Evolutionary conservation across 2,329 filamentous ascomycete genomes (phyloP), one percentile per base, ranked within the genome.

Genomic region (Berkeleyomyces basicola): DNA sequence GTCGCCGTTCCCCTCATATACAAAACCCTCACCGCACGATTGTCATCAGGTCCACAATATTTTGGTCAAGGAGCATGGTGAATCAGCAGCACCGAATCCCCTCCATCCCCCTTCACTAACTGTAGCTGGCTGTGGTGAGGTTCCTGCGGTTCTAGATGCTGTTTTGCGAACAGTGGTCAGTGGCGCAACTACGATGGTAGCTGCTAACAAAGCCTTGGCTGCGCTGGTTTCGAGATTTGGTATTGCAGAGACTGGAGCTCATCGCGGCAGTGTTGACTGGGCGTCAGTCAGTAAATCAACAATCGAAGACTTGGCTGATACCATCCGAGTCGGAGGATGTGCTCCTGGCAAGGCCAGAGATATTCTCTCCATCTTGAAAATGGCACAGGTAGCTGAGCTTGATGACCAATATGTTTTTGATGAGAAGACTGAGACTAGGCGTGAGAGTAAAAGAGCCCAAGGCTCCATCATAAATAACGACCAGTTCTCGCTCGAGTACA

Each of bases 261-360:
- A 85, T 4, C 83, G 85, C 67, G 85, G 85, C 2, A 88, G 85
- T 62, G 84, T 90, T 6, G 77, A 90, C 69, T 92, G 87, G 86
- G 82, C 89, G 67, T 82, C 81, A 7, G 84, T 91, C 1, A 80
- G 83, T 31, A 71, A 74, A 36, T 81, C 84, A 1, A 71, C 81
- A 0, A 70, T 81, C 3, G 75, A 79, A 46, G 81, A 86, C 4
- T 76, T 93, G n/a, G 81, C 80, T 55, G 74, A 85, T 59, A 81
- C 86, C 0, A 90, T 93, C 69, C 83, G 82, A 67, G 73, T 75
- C 6, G 88, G 87, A 7, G 90, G 90, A 0, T 75, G 91, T 1
- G 85, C 83, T 2, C 79, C 81, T n/a, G 77, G 78, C 14, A 93
- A 91, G 72, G 84, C 82, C 64, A 84, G 79, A 61, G 78, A 85